A percentile compares a stretch with the other conserved stretches of the same genome.
Evolutionary conservation across 441 rosid species (phyloP).

Genomic region (Geranium incanum): DNA sequence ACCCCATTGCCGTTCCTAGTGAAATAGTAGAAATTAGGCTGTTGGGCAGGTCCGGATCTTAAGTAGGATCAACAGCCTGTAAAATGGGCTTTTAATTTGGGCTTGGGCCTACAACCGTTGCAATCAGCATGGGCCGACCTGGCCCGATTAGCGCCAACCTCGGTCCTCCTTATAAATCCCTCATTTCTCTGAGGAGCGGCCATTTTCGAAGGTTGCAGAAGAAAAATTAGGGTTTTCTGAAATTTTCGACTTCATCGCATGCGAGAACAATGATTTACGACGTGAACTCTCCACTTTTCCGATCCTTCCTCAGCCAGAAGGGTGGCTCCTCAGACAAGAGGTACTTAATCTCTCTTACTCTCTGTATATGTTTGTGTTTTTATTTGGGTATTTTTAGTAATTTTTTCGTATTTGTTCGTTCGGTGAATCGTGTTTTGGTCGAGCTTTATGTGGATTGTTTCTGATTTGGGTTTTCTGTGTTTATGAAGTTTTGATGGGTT

Average conservation of each 20-base stretch:
- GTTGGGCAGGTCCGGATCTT: too few relatives aligned
- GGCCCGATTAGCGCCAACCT: not conserved
- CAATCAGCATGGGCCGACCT: not conserved
- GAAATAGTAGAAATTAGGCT: too few relatives aligned
- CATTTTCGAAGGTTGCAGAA: not conserved
- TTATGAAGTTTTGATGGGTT: not conserved
- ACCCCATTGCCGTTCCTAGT: too few relatives aligned
- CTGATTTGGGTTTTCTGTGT: not conserved
- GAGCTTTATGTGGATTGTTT: not conserved
- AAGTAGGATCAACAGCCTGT: too few relatives aligned
- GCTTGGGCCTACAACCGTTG: not conserved
- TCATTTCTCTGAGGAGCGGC: not conserved
- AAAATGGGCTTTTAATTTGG: not conserved
- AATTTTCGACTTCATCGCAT: not conserved
- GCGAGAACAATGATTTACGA: slow-evolving; percentile 68
- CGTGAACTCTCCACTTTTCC: slow-evolving; percentile 86
- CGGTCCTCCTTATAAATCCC: not conserved
- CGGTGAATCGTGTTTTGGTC: not conserved
- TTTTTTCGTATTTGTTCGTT: too few relatives aligned
- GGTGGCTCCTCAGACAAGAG: slow-evolving; percentile 83
- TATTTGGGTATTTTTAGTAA: not conserved
- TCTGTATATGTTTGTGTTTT: too few relatives aligned
- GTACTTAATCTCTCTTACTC: slow-evolving; percentile 22
- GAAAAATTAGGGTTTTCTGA: not conserved
- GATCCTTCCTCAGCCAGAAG: slow-evolving; percentile 88